Evolutionary conservation across 192 early-diverging fungal genomes (phyloP), one percentile per base, ranked within the genome.

Genomic region (Linnemannia exigua): DNA sequence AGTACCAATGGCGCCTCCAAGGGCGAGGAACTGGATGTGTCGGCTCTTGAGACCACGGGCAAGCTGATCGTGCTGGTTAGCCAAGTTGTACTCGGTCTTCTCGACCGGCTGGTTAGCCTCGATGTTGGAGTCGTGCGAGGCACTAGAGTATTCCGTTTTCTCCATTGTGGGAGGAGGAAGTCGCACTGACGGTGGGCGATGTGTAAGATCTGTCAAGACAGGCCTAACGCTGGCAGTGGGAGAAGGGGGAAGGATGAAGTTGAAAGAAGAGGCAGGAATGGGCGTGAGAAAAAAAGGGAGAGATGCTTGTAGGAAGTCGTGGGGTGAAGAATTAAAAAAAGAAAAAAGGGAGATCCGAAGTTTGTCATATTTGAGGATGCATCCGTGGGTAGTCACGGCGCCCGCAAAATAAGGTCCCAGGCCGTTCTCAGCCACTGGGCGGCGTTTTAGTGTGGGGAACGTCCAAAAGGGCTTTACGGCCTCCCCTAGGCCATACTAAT

Each of bases 1-100:
- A 20, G 92, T 92, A 51, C 90, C 90, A 72, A 92, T 90, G 36
- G 90, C 91, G 52, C 91, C 91, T 69, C 91, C 91, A 22, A 92
- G 89, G 68, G 88, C 82, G 61, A 92, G 92, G 91, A 93, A 91
- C 63, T 86, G 80, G 81, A 93, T 79, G 75, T 93, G 92, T 66
- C 92, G 71, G 22, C 87, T 87, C 74, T 92, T 81, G 50, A 92
- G 80, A 68, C 84, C 79, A 61, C 92, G 88, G 63, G 90, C 88
- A 36, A 92, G 85, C 44, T 76, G 75, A 33, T 76, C 75, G 15
- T 76, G 75, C 75, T 76, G n/a, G 17, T 63, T 47, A 19, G 75
- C 75, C 61, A 76, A 47, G 75, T 76, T 76, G 75, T 38, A 76
- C 31, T 76, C 75, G 1, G 75, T 44, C 19, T 50, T 48, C 15